Evolutionary conservation across 1,284 basidiomycete species (phyloP), one percentile per base, ranked within the genome.

Genomic region (Naganishia liquefaciens): DNA sequence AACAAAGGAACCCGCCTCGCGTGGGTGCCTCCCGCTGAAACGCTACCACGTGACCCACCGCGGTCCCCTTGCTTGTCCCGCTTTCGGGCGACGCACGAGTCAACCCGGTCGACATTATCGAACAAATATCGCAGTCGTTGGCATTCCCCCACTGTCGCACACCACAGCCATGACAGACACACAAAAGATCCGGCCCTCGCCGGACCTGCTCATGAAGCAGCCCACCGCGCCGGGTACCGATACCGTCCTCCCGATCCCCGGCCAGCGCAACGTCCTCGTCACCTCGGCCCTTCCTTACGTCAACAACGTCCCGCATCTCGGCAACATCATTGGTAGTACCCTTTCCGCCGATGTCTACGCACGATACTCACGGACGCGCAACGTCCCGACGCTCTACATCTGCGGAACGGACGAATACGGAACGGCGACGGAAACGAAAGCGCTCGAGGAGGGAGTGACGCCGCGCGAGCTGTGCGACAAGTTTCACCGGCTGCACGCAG

Each of bases 401-500:
- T 99, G 96, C 77, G 96, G 96, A 52, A 99, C 96, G 5, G 95
- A 99, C 76, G 95, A 99, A 80, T 99, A 99, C 74, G 95, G 95
- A 39, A 99, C 95, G 1, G 95, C 95, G 0, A 97, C 96, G 1
- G 95, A 99, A 83, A 98, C 94, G 43, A 80, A 80, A 73, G 96
- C 95, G 3, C 79, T 97, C 66, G 96, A 98, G 77, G 96, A 99
- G 77, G 88, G 89, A 0, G 81, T 98, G 28, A 87, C 90, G 7
- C 93, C 96, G 0, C 83, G 85, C 70, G 87, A 90, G 74, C 84
- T 99, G 3, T 96, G 93, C 77, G 92, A 96, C 80, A 96, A 97
- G 81, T 98, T 98, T 78, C 83, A 95, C 75, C 83, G 85, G 33
- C 82, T 97, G 15, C 95, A 99, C 74, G 88, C 87, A 64, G 89